These are phyloP conservation scores for Epicoccum sorghinum DNA, from an alignment of 2,329 filamentous ascomycete genomes.

Conservation along the genomic window DNA sequence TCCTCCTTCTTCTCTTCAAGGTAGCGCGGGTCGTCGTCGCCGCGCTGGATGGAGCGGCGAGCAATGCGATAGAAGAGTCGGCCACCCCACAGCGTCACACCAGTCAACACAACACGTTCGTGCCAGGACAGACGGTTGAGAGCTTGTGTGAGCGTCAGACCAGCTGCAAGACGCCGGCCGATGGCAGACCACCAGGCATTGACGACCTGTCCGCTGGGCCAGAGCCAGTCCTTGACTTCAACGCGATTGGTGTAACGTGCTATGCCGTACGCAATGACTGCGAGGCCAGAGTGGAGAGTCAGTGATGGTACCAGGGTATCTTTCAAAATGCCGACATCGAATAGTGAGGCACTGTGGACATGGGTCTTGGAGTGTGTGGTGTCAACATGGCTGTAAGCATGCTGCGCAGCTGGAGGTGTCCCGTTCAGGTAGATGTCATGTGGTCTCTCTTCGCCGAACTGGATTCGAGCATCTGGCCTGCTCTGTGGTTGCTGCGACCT, in stretches of 20 bases:
- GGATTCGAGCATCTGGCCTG: constrained; percentile 40
- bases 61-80: constrained; percentile 63
- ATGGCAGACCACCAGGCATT: constrained; percentile 68
- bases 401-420: constrained; percentile 22
- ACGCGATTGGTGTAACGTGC: constrained; percentile 60
- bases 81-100: constrained; percentile 64
- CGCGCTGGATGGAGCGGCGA: constrained; percentile 56
- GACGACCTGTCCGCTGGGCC: constrained; percentile 60
- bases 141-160: constrained; percentile 55
- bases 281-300: constrained; percentile 59
- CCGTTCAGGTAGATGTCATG: constrained; percentile 42
- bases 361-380: constrained; percentile 42
- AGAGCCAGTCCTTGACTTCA: constrained; percentile 66
- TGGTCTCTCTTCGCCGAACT: constrained; percentile 39
- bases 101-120: constrained; percentile 62
- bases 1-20: constrained; percentile 57
- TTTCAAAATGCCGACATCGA: constrained; percentile 58
- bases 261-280: constrained; percentile 58
- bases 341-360: constrained; percentile 38
- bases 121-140: constrained; percentile 58
- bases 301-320: constrained; percentile 62
- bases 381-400: constrained; percentile 28
- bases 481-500: constrained; percentile 11
- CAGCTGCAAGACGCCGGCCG: constrained; percentile 57
- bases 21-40: constrained; percentile 64